A percentile compares a stretch with the other conserved stretches of the same genome.
phyloP scores from a whole-genome alignment of 192 early-diverging fungal genomes.

The Gonapodya sp. region DNA sequence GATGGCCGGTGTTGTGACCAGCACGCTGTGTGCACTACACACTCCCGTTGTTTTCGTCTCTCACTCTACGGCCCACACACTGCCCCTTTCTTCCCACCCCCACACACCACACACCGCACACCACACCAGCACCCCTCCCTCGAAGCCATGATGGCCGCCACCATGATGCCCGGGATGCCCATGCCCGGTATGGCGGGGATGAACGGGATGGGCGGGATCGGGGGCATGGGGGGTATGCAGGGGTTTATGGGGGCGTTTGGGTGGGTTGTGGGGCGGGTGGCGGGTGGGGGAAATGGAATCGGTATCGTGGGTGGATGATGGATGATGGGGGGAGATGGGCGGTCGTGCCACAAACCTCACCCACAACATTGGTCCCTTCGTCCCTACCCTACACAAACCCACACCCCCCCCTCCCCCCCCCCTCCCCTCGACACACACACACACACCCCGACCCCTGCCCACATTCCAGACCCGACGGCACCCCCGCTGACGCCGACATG shows the following conservation, averaged over 20 bases:
- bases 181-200: background rate
- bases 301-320: background rate
- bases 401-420: background rate
- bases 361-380: background rate
- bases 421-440: background rate
- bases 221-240: background rate
- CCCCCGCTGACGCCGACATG: background rate
- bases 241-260: background rate
- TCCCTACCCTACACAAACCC: background rate
- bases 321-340: background rate
- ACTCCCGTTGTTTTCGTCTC: too few species aligned
- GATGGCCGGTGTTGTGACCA: background rate
- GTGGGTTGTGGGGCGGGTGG: background rate
- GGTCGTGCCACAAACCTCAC: background rate
- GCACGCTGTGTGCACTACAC: too few species aligned
- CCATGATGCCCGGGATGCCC: background rate
- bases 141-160: background rate
- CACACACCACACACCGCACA: too few species aligned
- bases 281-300: background rate
- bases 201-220: background rate
- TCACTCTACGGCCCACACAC: too few species aligned
- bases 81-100: too few species aligned
- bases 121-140: too few species aligned
- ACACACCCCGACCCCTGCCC: background rate
- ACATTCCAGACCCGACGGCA: too few species aligned